These are phyloP conservation scores for Fistulinella cinereoalba DNA, from an alignment of 1,284 basidiomycete genomes.

Conservation along the genomic window DNA sequence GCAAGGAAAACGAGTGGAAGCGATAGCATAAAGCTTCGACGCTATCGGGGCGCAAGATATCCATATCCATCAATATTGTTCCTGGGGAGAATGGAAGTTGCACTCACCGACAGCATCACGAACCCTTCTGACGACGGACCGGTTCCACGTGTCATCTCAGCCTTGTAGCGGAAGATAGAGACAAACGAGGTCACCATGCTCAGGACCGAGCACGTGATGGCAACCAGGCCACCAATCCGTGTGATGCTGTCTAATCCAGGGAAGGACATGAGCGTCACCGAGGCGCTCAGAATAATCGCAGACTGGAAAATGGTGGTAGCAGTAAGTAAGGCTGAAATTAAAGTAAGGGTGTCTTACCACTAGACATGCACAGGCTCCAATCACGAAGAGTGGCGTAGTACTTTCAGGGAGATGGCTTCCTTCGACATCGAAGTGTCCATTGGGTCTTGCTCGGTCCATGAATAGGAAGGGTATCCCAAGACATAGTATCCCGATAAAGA, in stretches of 20 bases:
- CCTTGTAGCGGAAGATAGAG: slow-evolving; percentile 63
- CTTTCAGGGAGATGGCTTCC: slow-evolving; percentile 45
- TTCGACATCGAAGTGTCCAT: slow-evolving; percentile 54
- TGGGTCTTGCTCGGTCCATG: slow-evolving; percentile 46
- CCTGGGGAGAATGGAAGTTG: no score
- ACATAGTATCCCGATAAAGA: slow-evolving; percentile 58
- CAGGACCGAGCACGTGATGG: slow-evolving; percentile 62
- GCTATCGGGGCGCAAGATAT: no score
- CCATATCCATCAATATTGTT: no score
- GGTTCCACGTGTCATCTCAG: slow-evolving; percentile 51
- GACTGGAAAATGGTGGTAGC: slow-evolving; percentile 43
- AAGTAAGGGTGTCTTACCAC: slow-evolving; percentile 47
- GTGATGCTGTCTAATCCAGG: slow-evolving; percentile 63
- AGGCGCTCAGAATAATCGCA: slow-evolving; percentile 71
- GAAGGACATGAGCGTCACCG: slow-evolving; percentile 72
- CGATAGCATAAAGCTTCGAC: slow-evolving; percentile 60
- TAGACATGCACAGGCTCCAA: slow-evolving; percentile 65
- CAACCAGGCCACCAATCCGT: slow-evolving; percentile 60
- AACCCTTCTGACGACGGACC: slow-evolving; percentile 51
- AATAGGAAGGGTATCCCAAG: slow-evolving; percentile 75
- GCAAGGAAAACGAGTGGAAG: slow-evolving; percentile 71
- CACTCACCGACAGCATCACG: slow-evolving; percentile 53
- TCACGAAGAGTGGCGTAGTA: slow-evolving; percentile 55
- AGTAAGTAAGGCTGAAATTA: neutral
- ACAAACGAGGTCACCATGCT: slow-evolving; percentile 66